Evolutionary conservation across 75 land plant species (phyloP), one percentile per base, ranked within the genome.

Genomic region (Pinus taeda): DNA sequence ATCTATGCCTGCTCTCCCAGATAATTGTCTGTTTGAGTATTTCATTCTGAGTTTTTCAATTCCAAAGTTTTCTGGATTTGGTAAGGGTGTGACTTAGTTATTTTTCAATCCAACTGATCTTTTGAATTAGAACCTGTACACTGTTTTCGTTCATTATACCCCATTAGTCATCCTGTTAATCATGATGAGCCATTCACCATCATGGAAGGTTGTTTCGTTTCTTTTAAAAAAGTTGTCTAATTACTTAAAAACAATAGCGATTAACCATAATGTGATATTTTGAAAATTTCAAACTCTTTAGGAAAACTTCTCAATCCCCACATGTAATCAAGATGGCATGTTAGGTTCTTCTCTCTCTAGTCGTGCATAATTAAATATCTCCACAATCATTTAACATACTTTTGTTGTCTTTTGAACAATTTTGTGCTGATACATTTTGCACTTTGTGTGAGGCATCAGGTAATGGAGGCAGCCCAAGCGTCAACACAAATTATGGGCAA

Each of bases 391-490:
- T 37, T 9, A 0, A 20, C 21, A 14, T 18, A n/a, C 53, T 42
- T 0, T 49, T 9, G 55, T 49, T 49, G 55, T 8, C 55, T 49
- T 69, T 69, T 20, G 42, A 20, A 69, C 21, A 42, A n/a, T 18
- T 65, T 7, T 42, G 42, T 37, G 72, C 72, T 69, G 53, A 69
- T 37, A 30, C n/a, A 21, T 69, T 69, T 42, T 69, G 72, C 24
- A 69, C 42, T 69, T 69, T 30, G 39, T 42, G 42, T 15, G 29
- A 60, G 45, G 17, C 30, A 59, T 60, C 83, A 97, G 99, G 99
- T 97, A 20, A 92, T 97, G 95, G 95, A 92, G 81, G 99, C 90
- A 78, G 97, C 99, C 22, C 93, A 91, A 80, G 92, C 96, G 56
- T 96, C 98, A 79, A 79, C 91, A 56, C 89, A 85, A 33, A 22